Base-by-base conservation (phyloP, 2,329 filamentous ascomycete species). In the Huntiella bhutanensis region DNA sequence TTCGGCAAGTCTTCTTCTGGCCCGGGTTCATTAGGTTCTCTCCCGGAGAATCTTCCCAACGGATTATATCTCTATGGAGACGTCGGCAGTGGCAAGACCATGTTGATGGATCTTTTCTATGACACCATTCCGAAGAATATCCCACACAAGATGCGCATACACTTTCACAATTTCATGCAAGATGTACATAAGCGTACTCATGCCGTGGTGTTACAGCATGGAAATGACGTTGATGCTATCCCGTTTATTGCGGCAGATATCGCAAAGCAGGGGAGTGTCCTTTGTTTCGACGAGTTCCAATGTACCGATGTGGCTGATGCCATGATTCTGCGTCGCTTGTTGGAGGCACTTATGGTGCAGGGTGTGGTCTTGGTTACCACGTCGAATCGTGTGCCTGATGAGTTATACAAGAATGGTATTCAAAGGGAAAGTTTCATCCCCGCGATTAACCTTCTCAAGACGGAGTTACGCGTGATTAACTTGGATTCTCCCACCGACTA, bases 81-180 rank as follows among this genome's bases (percentile, higher is more conserved):
- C 59, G 91, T 98, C 2, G 91, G 91, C 36, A 92, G 85, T 56
- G 91, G 91, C 51, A 98, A 98, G 70, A 98, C 91, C 2, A 98
- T 98, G 91, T 69, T 98, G 58, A 98, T 98, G 91, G 88, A 98
- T 59, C 68, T 98, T 43, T 95, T 96, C 62, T 94, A 87, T 65
- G 87, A 96, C 53, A 95, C 88, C 0, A 67, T 96, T 16, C 91
- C 91, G 0, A 60, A 67, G 12, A 80, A 80, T 50, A 86, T 96
- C 53, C 72, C 69, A 48, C 75, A 77, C 32, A 95, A 94, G 66
- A 92, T 80, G 41, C 73, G 91, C 41, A 95, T 98, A 57, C 91
- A 98, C 66, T 98, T 98, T 63, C 86, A 96, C 67, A 94, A 94
- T 61, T 98, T 98, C 67, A 98, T 98, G 91, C 91, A 96, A 62